These are phyloP conservation scores for Alectoria sarmentosa DNA, from an alignment of 495 filamentous ascomycete species.

Conservation along the genomic window DNA sequence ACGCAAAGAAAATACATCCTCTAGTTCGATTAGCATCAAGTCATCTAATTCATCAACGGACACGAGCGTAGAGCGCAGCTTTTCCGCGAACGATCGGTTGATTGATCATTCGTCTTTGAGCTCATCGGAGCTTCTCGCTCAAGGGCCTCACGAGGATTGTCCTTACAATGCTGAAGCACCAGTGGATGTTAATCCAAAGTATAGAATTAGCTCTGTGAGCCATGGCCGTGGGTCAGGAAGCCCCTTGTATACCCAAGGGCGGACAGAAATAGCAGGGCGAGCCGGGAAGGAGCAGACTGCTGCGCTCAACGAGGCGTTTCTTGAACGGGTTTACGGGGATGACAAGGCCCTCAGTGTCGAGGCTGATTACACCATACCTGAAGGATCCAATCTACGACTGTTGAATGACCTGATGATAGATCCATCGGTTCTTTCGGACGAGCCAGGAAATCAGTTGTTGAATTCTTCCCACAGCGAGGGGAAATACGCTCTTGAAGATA, in stretches of 20 bases:
- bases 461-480: neutral
- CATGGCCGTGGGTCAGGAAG: neutral
- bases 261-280: neutral
- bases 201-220: neutral
- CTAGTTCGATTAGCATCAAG: neutral
- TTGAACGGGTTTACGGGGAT: neutral
- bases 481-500: neutral
- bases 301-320: neutral
- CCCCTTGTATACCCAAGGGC: neutral
- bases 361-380: neutral
- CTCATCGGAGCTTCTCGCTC: neutral
- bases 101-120: neutral
- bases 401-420: neutral
- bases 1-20: neutral
- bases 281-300: neutral
- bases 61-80: neutral
- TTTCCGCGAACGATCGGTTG: neutral
- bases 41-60: neutral
- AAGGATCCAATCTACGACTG: constrained; percentile 4
- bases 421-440: neutral
- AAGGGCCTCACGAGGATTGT: neutral
- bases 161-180: neutral
- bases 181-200: neutral
- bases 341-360: neutral
- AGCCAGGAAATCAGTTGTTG: neutral